A percentile compares a stretch with the other conserved stretches of the same genome.
Conservation (phyloP, 495 filamentous ascomycete genomes). For the Aspergillus homomorphus region DNA sequence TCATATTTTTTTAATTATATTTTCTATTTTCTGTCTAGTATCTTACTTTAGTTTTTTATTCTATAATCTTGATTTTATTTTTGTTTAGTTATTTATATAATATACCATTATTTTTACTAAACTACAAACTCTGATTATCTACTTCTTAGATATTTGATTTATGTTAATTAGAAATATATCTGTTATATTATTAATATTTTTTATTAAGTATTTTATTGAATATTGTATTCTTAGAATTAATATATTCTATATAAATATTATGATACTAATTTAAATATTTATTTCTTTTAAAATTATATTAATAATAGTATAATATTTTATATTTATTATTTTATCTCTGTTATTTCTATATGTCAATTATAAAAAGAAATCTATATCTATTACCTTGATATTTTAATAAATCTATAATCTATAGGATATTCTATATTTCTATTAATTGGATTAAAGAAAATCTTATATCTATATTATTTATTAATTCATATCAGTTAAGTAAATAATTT, state of each 20-base stretch:
- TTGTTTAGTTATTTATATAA: not conserved
- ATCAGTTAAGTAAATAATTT: not conserved
- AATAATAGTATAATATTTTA: no score
- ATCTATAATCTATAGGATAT: no score
- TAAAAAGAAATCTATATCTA: no score
- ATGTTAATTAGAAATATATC: slow-evolving; percentile 1
- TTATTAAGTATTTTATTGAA: not conserved
- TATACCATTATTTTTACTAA: not conserved
- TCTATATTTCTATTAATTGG: not conserved
- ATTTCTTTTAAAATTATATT: no score
- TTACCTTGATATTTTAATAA: not conserved
- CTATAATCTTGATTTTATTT: no score
- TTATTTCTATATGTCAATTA: no score
- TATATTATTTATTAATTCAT: slow-evolving; percentile 1
- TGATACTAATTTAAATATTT: no score
- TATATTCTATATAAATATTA: slow-evolving; percentile 6
- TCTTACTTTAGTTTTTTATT: no score
- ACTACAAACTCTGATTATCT: not conserved
- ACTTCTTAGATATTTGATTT: not conserved
- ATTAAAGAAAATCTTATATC: slow-evolving; percentile 6
- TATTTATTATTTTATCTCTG: no score
- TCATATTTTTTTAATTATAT: no score
- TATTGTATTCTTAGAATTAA: slow-evolving; percentile 7
- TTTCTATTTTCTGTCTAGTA: no score
- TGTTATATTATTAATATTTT: slow-evolving; percentile 7